A percentile compares a stretch with the other conserved stretches of the same genome.
Evolutionary conservation across 2,329 filamentous ascomycete genomes (phyloP).

Genomic region (Clonostachys solani): DNA sequence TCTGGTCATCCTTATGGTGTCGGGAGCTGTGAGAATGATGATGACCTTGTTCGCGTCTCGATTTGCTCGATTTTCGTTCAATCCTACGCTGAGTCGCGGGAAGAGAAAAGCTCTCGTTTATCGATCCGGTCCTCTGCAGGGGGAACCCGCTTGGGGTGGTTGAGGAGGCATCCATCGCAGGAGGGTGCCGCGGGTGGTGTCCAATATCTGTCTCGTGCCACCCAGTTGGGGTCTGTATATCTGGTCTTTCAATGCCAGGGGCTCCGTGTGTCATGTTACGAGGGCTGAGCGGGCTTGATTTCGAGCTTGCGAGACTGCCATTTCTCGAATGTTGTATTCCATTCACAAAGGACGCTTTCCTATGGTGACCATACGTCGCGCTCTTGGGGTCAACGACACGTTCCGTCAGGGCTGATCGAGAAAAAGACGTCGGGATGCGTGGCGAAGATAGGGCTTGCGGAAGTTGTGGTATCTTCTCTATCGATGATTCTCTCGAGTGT

Average conservation of each 20-base stretch:
- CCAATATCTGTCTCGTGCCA: conserved; percentile 39
- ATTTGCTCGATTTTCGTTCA: conserved; percentile 62
- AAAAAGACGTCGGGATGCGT: conserved; percentile 34
- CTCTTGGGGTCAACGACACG: conserved; percentile 51
- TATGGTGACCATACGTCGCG: conserved; percentile 75
- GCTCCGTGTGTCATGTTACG: conserved; percentile 74
- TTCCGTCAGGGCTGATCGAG: conserved; percentile 40
- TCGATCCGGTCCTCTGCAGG: conserved; percentile 42
- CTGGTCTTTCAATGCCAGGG: conserved; percentile 48
- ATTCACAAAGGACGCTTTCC: conserved; percentile 96
- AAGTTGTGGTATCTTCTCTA: conserved; percentile 42
- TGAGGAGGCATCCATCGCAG: conserved; percentile 38
- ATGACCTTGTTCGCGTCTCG: conserved; percentile 67
- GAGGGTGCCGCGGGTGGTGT: conserved; percentile 35
- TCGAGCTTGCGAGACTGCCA: conserved; percentile 77
- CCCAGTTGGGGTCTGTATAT: conserved; percentile 37
- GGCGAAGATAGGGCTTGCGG: conserved; percentile 23
- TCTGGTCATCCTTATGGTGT: conserved; percentile 69
- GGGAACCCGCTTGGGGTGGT: conserved; percentile 12
- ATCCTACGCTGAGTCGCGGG: conserved; percentile 45
- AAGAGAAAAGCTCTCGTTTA: conserved; percentile 36
- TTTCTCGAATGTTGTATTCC: conserved; percentile 90
- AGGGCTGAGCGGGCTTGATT: conserved; percentile 81
- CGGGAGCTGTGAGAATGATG: conserved; percentile 74
- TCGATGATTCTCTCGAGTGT: conserved; percentile 56